Percentiles rank a stretch among this genome's conserved stretches.
Evolutionary conservation across 2,329 filamentous ascomycete species (phyloP).

Genomic region (Stagonosporopsis chrysanthemi): DNA sequence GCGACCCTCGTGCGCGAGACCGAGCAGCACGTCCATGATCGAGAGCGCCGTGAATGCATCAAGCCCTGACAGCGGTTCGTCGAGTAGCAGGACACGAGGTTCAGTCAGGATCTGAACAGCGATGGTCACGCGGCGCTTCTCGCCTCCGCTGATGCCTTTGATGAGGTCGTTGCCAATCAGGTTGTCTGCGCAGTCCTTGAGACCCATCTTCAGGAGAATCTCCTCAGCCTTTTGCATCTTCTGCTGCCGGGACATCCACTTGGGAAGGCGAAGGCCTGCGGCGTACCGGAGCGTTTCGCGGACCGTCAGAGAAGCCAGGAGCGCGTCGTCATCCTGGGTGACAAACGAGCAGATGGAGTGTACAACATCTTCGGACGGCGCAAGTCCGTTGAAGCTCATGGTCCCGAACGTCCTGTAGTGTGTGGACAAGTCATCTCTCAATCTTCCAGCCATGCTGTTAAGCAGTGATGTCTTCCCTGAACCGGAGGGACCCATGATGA

Average conservation of each 20-base stretch:
- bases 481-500: conserved; percentile 82
- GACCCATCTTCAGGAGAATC: conserved; percentile 75
- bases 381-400: conserved; percentile 73
- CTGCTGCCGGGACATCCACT: conserved; percentile 72
- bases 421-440: conserved; percentile 68
- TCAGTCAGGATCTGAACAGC: conserved; percentile 80
- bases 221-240: conserved; percentile 74
- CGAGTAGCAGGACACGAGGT: conserved; percentile 74
- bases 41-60: conserved; percentile 81
- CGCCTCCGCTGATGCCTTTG: conserved; percentile 81
- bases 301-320: conserved; percentile 77
- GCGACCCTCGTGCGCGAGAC: conserved; percentile 74
- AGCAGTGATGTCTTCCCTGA: conserved; percentile 78
- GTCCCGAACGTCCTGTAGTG: conserved; percentile 68
- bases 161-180: conserved; percentile 74
- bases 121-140: conserved; percentile 79
- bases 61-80: conserved; percentile 78
- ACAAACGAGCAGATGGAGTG: conserved; percentile 78
- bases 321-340: conserved; percentile 78
- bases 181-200: conserved; percentile 80
- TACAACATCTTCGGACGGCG: conserved; percentile 72
- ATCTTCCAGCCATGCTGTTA: conserved; percentile 73
- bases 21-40: conserved; percentile 72
- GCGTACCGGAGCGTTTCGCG: conserved; percentile 74
- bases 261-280: conserved; percentile 73